Percentiles rank a stretch among this genome's conserved stretches.
These are phyloP conservation scores for Candida maltosa DNA, from an alignment of 805 yeast genomes.

Conservation along the genomic window DNA sequence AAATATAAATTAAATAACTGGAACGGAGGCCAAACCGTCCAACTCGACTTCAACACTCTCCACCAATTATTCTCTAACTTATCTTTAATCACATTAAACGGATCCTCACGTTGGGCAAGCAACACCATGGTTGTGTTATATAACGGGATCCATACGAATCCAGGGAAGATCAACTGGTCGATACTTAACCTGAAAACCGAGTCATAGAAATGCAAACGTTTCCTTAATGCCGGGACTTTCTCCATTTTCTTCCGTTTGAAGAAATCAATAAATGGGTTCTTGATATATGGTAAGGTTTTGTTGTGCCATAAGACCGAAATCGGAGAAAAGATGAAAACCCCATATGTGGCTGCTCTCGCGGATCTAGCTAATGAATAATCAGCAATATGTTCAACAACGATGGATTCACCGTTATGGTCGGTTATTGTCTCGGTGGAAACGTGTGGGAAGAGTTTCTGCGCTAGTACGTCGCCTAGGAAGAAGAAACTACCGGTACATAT, in stretches of 20 bases:
- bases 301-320: conserved; percentile 36
- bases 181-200: conserved; percentile 23
- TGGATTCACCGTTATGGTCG: conserved; percentile 1
- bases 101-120: conserved; percentile 33
- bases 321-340: conserved; percentile 38
- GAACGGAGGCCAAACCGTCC: conserved; percentile 43
- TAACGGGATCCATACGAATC: conserved; percentile 40
- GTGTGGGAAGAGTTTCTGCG: conserved; percentile 38
- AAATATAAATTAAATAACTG: conserved; percentile 35
- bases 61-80: conserved; percentile 38
- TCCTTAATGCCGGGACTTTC: conserved; percentile 12
- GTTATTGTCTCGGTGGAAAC: conserved; percentile 13
- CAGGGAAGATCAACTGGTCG: conserved; percentile 37
- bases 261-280: conserved; percentile 27
- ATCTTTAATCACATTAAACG: conserved; percentile 27
- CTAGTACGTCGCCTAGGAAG: conserved; percentile 41
- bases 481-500: conserved; percentile 47
- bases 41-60: conserved; percentile 36
- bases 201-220: conserved; percentile 15
- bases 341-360: conserved; percentile 34
- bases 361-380: conserved; percentile 28
- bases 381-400: conserved; percentile 13
- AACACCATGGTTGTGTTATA: conserved; percentile 37
- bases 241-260: conserved; percentile 2
- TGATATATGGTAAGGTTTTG: conserved; percentile 32